phyloP scores from a whole-genome alignment of 1,284 basidiomycete genomes.

The Ganoderma boninense region DNA sequence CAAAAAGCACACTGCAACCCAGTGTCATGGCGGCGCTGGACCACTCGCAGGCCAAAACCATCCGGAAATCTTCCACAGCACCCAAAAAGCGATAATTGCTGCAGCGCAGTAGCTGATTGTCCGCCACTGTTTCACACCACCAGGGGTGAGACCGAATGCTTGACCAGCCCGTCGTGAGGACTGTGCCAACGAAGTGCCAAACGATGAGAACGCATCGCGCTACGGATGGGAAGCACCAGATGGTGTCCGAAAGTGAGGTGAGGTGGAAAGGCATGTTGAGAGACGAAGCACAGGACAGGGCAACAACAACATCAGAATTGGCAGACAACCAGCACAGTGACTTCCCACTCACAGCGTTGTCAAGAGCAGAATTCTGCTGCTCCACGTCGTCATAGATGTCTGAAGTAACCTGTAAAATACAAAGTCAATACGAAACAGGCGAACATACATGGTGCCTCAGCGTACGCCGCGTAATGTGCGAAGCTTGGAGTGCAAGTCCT shows the following conservation, averaged over 20 bases:
- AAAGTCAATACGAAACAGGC: constrained; percentile 11
- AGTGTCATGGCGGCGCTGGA: constrained; percentile 25
- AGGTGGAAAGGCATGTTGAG: background rate
- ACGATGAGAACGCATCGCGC: constrained; percentile 73
- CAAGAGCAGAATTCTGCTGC: constrained; percentile 78
- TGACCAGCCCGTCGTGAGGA: constrained; percentile 72
- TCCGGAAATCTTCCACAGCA: constrained; percentile 49
- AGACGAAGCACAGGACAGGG: background rate
- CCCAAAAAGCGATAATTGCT: constrained; percentile 51
- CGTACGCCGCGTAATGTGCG: constrained; percentile 78
- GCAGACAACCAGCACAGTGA: background rate
- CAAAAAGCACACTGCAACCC: background rate
- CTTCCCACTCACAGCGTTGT: constrained; percentile 66
- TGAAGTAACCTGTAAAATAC: constrained; percentile 66
- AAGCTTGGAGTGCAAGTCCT: constrained; percentile 83
- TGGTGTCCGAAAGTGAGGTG: background rate
- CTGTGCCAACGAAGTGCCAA: constrained; percentile 66
- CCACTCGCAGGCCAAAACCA: constrained; percentile 40
- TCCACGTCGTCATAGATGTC: constrained; percentile 85
- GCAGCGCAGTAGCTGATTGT: constrained; percentile 67
- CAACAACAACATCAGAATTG: background rate
- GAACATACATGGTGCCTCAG: constrained; percentile 24
- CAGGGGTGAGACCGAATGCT: constrained; percentile 72
- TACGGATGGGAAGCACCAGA: constrained; percentile 36
- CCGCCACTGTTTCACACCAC: constrained; percentile 71